Conservation (phyloP, 148 eudicot species). For the Mesembryanthemum crystallinum region DNA sequence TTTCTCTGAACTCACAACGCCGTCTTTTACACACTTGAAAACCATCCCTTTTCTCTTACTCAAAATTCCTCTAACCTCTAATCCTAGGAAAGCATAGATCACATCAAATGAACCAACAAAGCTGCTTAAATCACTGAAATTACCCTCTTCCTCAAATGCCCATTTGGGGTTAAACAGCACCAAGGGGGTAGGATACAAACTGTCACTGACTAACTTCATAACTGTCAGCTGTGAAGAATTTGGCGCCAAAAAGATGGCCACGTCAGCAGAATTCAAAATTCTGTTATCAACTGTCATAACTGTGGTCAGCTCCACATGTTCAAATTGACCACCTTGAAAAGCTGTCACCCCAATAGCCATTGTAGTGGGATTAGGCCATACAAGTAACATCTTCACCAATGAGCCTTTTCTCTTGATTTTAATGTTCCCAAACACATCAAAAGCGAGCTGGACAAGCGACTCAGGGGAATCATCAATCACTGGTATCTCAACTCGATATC, state of each 20-base stretch:
- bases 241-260: conserved; percentile 78
- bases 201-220: conserved; percentile 49
- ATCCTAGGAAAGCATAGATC: conserved; percentile 80
- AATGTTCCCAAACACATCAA: conserved; percentile 50
- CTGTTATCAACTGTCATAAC: conserved; percentile 41
- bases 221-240: conserved; percentile 50
- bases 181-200: conserved; percentile 60
- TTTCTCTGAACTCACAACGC: conserved; percentile 65
- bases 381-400: conserved; percentile 38
- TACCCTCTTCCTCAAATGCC: conserved; percentile 74
- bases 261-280: conserved; percentile 62
- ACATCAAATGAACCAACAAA: conserved; percentile 79
- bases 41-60: conserved; percentile 79
- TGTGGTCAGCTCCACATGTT: conserved; percentile 47
- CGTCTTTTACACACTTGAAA: conserved; percentile 65
- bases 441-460: conserved; percentile 56
- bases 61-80: conserved; percentile 83
- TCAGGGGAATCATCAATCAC: conserved; percentile 63
- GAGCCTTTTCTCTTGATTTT: conserved; percentile 52
- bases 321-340: conserved; percentile 31
- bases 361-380: conserved; percentile 50
- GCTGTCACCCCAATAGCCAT: conserved; percentile 37
- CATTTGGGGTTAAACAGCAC: conserved; percentile 83
- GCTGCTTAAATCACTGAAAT: conserved; percentile 45
- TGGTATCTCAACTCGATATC: conserved; percentile 74